Base-by-base conservation (phyloP, 257 asterid genomes). In the Scutellaria baicalensis region DNA sequence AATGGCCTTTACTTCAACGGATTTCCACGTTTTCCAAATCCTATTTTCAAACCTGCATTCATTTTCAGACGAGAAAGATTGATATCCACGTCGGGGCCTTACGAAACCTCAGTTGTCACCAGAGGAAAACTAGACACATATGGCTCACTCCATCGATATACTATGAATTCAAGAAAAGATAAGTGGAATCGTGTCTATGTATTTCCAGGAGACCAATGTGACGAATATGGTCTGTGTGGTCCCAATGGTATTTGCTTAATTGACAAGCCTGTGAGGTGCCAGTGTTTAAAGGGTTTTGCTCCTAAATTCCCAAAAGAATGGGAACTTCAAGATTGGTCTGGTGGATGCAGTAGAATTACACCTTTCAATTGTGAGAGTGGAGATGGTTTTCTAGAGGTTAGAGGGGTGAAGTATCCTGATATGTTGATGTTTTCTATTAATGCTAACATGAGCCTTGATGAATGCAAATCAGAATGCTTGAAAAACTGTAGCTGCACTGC, bases 1-100 rank as follows among this genome's bases (percentile, higher is more conserved):
- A 80, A 80, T 18, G 88, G 88, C 21, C 9, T 61, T 5, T 36
- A 9, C 48, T 78, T 78, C 1, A 3, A 59, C 9, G 85, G 85
- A 21, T 21, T 16, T 0, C 58, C 64, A 18, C 47, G 6, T 45
- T 47, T 56, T 36, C 68, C 79, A 0, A 75, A 49, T 56, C 43
- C 27, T 6, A 6, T 51, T 9, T 68, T 13, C 54, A 44, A 33
- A 0, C 43, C 49, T 13, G 64, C 45, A 0, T 0, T 66, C 21
- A 38, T 23, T 49, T 67, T 74, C 60, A 36, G 2, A 3, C 18
- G 20, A 56, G 71, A 56, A 13, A 66, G 31, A 49, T 8, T 75
- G 71, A 40, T 77, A 20, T 77, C 74, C 9, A 0, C 68, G 0
- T 5, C 1, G 13, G 78, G 55, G 48, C 56, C 64, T 21, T 61